These are phyloP conservation scores for Oryza brachyantha DNA, from an alignment of 176 grass and related monocot genomes.

Conservation along the genomic window DNA sequence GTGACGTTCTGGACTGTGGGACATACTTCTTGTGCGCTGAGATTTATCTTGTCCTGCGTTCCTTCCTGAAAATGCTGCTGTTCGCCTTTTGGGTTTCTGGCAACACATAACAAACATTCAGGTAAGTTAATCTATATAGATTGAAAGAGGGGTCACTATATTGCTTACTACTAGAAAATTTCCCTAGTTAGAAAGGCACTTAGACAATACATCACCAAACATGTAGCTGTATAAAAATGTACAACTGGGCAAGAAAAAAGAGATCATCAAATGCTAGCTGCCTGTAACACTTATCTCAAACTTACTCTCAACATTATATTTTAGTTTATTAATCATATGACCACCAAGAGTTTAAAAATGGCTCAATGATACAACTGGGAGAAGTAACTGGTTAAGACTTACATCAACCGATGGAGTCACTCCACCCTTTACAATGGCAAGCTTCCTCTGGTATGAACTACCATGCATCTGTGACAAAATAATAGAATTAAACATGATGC, in stretches of 20 bases:
- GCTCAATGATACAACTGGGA: background rate
- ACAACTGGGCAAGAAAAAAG: constrained; percentile 4
- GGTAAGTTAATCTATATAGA: background rate
- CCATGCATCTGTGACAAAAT: constrained; percentile 84
- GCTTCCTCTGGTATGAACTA: constrained; percentile 92
- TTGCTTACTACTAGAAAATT: background rate
- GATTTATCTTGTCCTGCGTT: constrained; percentile 67
- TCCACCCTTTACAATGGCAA: constrained; percentile 74
- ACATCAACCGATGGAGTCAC: constrained; percentile 54
- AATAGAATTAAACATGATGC: constrained; percentile 17
- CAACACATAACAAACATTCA: constrained; percentile 1
- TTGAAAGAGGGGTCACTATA: background rate
- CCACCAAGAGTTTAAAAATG: background rate
- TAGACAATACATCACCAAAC: background rate
- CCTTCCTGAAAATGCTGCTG: constrained; percentile 59
- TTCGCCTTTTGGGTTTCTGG: constrained; percentile 87
- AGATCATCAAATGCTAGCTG: background rate
- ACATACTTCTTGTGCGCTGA: constrained; percentile 94
- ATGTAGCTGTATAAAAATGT: background rate
- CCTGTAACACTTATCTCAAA: background rate
- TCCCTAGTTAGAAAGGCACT: background rate
- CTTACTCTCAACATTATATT: background rate
- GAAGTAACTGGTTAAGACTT: constrained; percentile 41
- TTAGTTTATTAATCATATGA: background rate
- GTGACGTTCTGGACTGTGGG: constrained; percentile 80